Evolutionary conservation across 805 yeast genomes (phyloP).

Genomic region (Maudiozyma turicensis): DNA sequence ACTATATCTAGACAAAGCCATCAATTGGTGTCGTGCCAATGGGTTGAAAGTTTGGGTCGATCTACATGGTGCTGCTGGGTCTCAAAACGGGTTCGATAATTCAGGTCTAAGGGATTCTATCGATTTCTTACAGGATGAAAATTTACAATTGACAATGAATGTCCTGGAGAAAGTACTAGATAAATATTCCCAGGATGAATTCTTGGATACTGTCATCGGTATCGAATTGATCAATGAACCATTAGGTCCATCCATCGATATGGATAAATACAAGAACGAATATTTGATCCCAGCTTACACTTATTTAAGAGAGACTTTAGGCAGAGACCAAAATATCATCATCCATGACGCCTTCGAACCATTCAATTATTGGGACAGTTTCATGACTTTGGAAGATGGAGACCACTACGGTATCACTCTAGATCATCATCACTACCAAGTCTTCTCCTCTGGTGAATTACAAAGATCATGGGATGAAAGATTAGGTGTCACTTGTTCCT

Average conservation of each 20-base stretch:
- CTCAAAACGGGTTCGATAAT: slow-evolving; percentile 94
- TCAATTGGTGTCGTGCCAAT: slow-evolving; percentile 59
- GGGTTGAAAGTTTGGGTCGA: slow-evolving; percentile 80
- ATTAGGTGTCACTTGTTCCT: slow-evolving; percentile 42
- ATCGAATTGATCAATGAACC: slow-evolving; percentile 88
- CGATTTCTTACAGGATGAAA: slow-evolving; percentile 42
- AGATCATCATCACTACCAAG: slow-evolving; percentile 90
- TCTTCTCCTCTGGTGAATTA: slow-evolving; percentile 58
- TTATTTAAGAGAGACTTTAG: slow-evolving; percentile 43
- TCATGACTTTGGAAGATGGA: slow-evolving; percentile 33
- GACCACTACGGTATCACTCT: slow-evolving; percentile 65
- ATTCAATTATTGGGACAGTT: slow-evolving; percentile 52
- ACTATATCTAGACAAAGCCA: slow-evolving; percentile 61
- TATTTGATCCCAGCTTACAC: slow-evolving; percentile 59
- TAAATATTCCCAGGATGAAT: slow-evolving; percentile 54
- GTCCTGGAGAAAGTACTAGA: slow-evolving; percentile 46
- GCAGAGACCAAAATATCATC: slow-evolving; percentile 47
- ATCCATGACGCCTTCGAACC: slow-evolving; percentile 78
- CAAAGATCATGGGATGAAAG: slow-evolving; percentile 52
- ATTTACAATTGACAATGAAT: slow-evolving; percentile 43
- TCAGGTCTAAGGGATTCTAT: slow-evolving; percentile 68
- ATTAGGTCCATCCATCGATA: slow-evolving; percentile 56
- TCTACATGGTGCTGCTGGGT: slow-evolving; percentile 93
- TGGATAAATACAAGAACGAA: slow-evolving; percentile 41
- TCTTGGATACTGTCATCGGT: slow-evolving; percentile 67